phyloP scores from a whole-genome alignment of 768 basidiomycete genomes.

The Cystobasidium tubakii region DNA sequence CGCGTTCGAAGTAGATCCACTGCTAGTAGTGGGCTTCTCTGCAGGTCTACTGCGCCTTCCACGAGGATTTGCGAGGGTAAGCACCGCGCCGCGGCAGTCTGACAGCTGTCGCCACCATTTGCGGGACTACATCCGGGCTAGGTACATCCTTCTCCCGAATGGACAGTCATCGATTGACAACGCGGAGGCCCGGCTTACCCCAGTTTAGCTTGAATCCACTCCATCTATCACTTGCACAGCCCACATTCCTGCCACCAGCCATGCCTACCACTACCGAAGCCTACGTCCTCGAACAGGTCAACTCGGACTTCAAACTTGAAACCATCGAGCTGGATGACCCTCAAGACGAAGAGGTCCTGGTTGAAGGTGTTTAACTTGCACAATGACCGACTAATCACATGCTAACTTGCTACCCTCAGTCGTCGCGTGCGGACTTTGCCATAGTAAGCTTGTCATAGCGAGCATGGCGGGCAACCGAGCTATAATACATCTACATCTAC shows the following conservation, averaged over 20 bases:
- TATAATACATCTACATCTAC: no score
- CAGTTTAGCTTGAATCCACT: not conserved
- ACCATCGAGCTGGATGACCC: constrained; percentile 39
- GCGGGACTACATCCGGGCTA: not conserved
- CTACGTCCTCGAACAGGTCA: constrained; percentile 17
- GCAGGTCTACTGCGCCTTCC: no score
- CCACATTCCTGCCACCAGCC: not conserved
- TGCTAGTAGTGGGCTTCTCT: no score
- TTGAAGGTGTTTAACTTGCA: not conserved
- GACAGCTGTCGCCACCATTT: no score
- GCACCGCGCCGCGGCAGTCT: no score
- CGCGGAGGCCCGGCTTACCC: not conserved
- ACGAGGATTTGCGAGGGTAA: no score
- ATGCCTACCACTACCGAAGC: constrained; percentile 28
- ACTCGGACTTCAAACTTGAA: constrained; percentile 27
- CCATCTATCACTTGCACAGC: not conserved
- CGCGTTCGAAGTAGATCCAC: no score
- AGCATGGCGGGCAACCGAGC: not conserved
- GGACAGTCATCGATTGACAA: no score
- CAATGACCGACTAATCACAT: not conserved
- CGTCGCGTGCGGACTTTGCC: constrained; percentile 37
- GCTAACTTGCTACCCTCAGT: not conserved
- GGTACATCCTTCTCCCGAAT: not conserved
- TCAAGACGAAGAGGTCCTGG: constrained; percentile 40
- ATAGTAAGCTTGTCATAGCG: constrained; percentile 34